Base-by-base conservation (phyloP, 768 basidiomycete species). In the Tulasnella sp. region DNA sequence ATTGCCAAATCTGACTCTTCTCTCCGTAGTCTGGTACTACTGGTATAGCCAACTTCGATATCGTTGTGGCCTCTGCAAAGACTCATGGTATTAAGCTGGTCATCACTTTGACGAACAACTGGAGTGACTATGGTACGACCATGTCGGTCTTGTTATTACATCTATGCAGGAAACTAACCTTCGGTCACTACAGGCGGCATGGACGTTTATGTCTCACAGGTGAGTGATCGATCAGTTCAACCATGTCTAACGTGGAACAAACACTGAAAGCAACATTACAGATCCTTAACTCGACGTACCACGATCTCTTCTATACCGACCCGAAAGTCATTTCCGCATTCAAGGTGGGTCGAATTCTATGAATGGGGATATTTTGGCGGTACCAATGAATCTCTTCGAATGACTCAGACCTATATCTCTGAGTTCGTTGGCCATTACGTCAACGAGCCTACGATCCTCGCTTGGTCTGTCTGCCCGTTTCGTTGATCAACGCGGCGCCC, bases 241-340 rank as follows among this genome's bases (percentile, higher is more conserved):
- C 8, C 25, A 19, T n/a, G 8, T 5, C n/a, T n/a, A 48, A 27
- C 10, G 25, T 19, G n/a, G 45, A 10, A 27, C 45, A 21, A 19
- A n/a, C 45, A 48, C 45, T 27, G n/a, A 27, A 21, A 21, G 5
- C 5, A 19, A 27, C n/a, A 5, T 31, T 27, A 9, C 25, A 52
- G 48, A 27, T 59, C 44, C 10, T 41, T 22, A 38, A 38, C 31
- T 59, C 57, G n/a, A 19, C 17, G 4, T 45, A 75, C 57, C 76
- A 81, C 64, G 81, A 83, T 66, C 67, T 73, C 12, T 82, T 83
- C 73, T 84, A 82, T 69, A 81, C 81, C 24, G 73, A 81, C 65
- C 62, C 76, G 2, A 67, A 66, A 7, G 73, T 82, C 53, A 77
- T 75, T 38, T 69, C 68, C n/a, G 76, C 76, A 1, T 79, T 64